Base-by-base conservation (phyloP, 2,329 filamentous ascomycete genomes). In the Amesomyces nigricolor region DNA sequence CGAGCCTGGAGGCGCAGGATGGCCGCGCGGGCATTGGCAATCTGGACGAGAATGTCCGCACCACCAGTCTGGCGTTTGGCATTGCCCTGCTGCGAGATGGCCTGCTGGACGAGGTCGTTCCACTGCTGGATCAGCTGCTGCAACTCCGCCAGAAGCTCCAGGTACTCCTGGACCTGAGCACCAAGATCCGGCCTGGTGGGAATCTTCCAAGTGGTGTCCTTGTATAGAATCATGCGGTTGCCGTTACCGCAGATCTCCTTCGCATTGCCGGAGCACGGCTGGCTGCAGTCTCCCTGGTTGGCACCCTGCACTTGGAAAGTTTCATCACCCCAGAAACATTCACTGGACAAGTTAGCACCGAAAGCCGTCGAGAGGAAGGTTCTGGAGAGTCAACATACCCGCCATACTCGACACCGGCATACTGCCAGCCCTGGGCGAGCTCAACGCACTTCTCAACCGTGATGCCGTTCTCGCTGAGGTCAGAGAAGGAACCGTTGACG, bases 51-150 rank as follows among this genome's bases (percentile, higher is more conserved):
- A 5, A 47, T 17, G 11, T 47, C 46, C 4, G 46, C 11, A 16
- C 14, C 29, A 11, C 6, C 45, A 14, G 35, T 30, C 8, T 32
- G 46, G 30, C 46, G 46, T 10, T 22, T 38, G 32, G 46, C 30
- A 17, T 29, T 35, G 29, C 44, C 44, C 46, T 37, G 32, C 32
- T 47, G 46, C 32, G 46, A 30, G 4, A 47, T 22, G 6, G 46
- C 46, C 17, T 47, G 46, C 46, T 47, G 32, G 46, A 47, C 19
- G 17, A 47, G 32, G 11, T 47, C 46, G 17, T 47, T 38, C 46
- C 46, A 47, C 10, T 30, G 9, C 32, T 47, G 30, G 9, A 47
- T 38, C 30, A 22, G 10, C 32, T 38, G 32, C 32, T 47, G 46
- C 30, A 47, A 32, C 17, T 47, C 30, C 5, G 17, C 32, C 32